phyloP scores from a whole-genome alignment of 1,139 yeast species.

The Suhomyces anneliseae region DNA sequence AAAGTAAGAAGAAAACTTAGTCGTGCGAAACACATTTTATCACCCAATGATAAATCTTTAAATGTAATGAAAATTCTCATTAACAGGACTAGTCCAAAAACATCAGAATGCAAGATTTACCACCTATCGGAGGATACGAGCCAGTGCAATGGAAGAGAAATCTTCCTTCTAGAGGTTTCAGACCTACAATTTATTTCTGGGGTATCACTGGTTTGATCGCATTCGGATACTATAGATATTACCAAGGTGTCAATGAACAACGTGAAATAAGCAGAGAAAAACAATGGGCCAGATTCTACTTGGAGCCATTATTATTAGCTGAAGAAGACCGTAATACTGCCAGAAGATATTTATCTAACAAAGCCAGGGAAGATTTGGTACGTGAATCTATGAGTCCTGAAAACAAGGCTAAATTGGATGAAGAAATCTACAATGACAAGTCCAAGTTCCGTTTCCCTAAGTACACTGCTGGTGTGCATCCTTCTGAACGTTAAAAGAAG shows the following conservation, averaged over 20 bases:
- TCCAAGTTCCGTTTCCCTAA: conserved; percentile 48
- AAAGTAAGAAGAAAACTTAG: conserved; percentile 3
- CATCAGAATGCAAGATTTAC: conserved; percentile 67
- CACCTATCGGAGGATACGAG: conserved; percentile 86
- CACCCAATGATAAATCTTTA: conserved; percentile 12
- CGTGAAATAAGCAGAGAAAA: conserved; percentile 76
- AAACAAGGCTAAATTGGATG: conserved; percentile 41
- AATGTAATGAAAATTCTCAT: conserved; percentile 7
- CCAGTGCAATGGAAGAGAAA: conserved; percentile 90
- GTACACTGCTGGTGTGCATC: conserved; percentile 43
- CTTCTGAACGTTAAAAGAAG: conserved; percentile 30
- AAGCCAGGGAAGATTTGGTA: conserved; percentile 63
- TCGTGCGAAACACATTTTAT: conserved; percentile 5
- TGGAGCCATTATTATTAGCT: conserved; percentile 75
- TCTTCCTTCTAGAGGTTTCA: conserved; percentile 80
- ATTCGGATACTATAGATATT: conserved; percentile 70
- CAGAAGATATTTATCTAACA: conserved; percentile 67
- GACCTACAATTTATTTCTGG: conserved; percentile 71
- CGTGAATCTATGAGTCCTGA: conserved; percentile 46
- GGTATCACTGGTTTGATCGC: conserved; percentile 63
- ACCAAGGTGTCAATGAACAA: conserved; percentile 72
- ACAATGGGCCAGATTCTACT: conserved; percentile 72
- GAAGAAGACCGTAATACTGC: conserved; percentile 81
- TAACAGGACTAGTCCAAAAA: neutral
- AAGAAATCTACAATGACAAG: conserved; percentile 47